phyloP scores from a whole-genome alignment of 176 grass and related monocot genomes.

The Hyparrhenia diplandra region DNA sequence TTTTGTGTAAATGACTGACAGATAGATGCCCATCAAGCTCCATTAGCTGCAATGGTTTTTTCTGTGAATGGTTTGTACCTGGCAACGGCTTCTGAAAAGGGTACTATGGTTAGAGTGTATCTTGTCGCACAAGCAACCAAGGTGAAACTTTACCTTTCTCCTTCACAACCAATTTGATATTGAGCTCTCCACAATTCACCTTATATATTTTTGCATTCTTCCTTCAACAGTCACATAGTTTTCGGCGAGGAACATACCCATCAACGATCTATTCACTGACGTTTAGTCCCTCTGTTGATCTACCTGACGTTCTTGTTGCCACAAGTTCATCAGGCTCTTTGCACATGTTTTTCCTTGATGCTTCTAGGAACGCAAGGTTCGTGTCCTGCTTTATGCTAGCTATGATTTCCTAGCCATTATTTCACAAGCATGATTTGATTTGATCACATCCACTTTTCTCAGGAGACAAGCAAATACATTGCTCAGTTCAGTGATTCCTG shows the following conservation, averaged over 20 bases:
- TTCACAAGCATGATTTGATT: conserved; percentile 6
- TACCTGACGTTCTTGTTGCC: conserved; percentile 75
- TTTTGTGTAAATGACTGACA: conserved; percentile 35
- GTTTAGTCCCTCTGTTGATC: conserved; percentile 64
- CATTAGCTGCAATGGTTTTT: conserved; percentile 75
- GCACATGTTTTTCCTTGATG: conserved; percentile 86
- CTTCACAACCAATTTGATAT: background rate
- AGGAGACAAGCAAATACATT: conserved; percentile 67
- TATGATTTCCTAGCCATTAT: background rate
- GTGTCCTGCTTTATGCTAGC: background rate
- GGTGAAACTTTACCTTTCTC: conserved; percentile 38
- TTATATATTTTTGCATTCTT: conserved; percentile 19
- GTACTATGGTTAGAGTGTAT: conserved; percentile 89
- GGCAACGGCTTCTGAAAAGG: conserved; percentile 90
- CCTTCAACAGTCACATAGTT: conserved; percentile 71
- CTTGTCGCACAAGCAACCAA: conserved; percentile 82
- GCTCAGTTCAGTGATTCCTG: conserved; percentile 78
- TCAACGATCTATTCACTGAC: conserved; percentile 86
- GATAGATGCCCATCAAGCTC: conserved; percentile 91
- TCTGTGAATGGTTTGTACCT: conserved; percentile 80
- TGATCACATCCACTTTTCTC: conserved; percentile 11
- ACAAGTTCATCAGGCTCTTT: conserved; percentile 97
- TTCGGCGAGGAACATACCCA: conserved; percentile 87
- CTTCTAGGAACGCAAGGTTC: conserved; percentile 72
- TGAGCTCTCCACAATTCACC: background rate